Percentiles rank a stretch among this genome's conserved stretches.
Conservation (phyloP, 2,329 filamentous ascomycete species). For the Cladosporium austrohemisphaericum region DNA sequence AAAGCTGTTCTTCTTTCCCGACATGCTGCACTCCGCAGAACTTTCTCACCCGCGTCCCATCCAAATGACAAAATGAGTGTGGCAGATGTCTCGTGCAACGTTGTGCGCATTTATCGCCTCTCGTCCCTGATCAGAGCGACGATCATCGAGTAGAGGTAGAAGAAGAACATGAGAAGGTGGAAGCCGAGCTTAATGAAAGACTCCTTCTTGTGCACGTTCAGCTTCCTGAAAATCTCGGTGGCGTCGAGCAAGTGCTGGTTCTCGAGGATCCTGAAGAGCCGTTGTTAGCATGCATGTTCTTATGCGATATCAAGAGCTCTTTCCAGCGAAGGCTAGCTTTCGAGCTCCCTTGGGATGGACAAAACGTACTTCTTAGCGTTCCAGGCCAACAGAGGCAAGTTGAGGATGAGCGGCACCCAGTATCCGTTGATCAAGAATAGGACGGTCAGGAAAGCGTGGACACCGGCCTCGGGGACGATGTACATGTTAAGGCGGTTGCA, state of each 20-base stretch:
- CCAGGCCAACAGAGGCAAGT: conserved; percentile 86
- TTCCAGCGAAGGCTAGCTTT: background rate
- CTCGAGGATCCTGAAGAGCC: conserved; percentile 72
- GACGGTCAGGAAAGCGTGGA: conserved; percentile 93
- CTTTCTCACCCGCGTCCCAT: too few species aligned
- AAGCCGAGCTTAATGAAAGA: conserved; percentile 99
- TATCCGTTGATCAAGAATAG: conserved; percentile 98
- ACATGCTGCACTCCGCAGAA: background rate
- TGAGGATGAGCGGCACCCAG: conserved; percentile 89
- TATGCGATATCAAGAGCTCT: background rate
- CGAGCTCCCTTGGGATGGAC: background rate
- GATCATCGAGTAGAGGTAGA: conserved; percentile 69
- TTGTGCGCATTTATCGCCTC: conserved; percentile 28
- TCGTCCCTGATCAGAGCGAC: conserved; percentile 96
- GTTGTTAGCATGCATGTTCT: conserved; percentile 32
- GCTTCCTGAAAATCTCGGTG: conserved; percentile 98
- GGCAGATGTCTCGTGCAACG: background rate
- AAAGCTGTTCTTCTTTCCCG: too few species aligned
- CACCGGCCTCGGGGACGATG: conserved; percentile 96
- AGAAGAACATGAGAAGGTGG: conserved; percentile 99
- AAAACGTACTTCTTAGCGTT: conserved; percentile 94
- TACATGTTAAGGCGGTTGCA: conserved; percentile 99
- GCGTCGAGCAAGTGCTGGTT: conserved; percentile 96
- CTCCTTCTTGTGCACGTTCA: conserved; percentile 99
- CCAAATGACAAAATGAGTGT: background rate